Evolutionary conservation across 2,329 filamentous ascomycete species (phyloP).

Genomic region (Fusarium papillatum): DNA sequence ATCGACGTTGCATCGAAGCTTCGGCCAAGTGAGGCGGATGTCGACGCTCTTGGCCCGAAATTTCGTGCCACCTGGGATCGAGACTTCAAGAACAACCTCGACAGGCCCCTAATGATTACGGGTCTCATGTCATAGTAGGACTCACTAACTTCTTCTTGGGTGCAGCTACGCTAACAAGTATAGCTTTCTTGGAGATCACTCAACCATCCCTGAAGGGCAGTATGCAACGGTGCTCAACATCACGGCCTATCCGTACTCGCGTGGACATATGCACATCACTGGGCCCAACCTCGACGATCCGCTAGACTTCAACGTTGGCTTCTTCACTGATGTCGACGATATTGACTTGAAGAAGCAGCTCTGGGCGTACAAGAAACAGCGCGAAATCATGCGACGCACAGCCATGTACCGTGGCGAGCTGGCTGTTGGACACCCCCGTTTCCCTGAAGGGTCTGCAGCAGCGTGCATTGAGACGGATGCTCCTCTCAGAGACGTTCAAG

Average conservation of each 20-base stretch:
- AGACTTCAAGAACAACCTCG: not conserved
- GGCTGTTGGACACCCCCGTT: conserved; percentile 56
- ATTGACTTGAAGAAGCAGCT: conserved; percentile 70
- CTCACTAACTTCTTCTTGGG: not conserved
- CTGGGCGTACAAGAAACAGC: conserved; percentile 74
- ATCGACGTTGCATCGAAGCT: not conserved
- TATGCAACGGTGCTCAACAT: conserved; percentile 66
- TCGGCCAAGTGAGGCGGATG: not conserved
- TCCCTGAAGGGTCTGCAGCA: conserved; percentile 49
- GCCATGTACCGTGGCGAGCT: conserved; percentile 64
- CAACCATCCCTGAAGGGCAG: conserved; percentile 52
- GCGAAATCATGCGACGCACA: conserved; percentile 71
- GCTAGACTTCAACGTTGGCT: conserved; percentile 69
- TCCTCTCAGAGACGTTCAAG: not conserved
- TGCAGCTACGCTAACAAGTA: not conserved
- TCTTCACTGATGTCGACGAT: conserved; percentile 67
- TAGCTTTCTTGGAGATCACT: conserved; percentile 56
- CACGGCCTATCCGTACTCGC: conserved; percentile 59
- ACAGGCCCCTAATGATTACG: not conserved
- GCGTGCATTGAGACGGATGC: not conserved
- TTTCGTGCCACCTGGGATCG: not conserved
- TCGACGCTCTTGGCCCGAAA: not conserved
- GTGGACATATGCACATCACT: conserved; percentile 71
- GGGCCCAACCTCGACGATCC: conserved; percentile 44
- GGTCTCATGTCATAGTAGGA: not conserved